Base-by-base conservation (phyloP, 768 basidiomycete genomes). In the Boletales sp. region DNA sequence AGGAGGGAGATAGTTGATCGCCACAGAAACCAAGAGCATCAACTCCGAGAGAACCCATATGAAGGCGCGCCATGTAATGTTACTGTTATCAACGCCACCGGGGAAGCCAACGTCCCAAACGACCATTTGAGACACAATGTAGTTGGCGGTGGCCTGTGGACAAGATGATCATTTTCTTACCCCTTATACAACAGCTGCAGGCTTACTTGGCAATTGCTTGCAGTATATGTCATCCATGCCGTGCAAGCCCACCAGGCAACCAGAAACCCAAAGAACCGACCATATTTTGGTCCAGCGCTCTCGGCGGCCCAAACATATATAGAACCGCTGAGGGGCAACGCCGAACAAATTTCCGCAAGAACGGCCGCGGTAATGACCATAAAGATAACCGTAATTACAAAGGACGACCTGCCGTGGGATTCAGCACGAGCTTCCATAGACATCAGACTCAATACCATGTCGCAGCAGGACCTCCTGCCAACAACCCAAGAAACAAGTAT, bases 261-360 rank as follows among this genome's bases (percentile, higher is more conserved):
- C 49, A 91, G 67, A 70, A 94, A 92, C 1, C 90, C 92, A 56
- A 91, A 81, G 68, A 94, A 87, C 33, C 93, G 78, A 3, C 84
- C 90, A 59, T 90, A 84, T 57, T 89, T 90, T 6, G 84, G 84
- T 2, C 93, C 93, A 5, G 90, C 93, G 60, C 90, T 91, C 63
- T 92, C 92, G 15, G 91, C 92, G 0, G 91, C 89, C 93, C 93
- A 95, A 43, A 93, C 84, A 67, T 94, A 95, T 65, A 96, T 94
- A 8, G 91, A 94, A 3, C 93, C 93, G 49, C 87, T 90, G 44
- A 93, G 67, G 5, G 89, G 87, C 28, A 94, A 74, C 6, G 91
- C 88, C 36, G 92, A 94, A 67, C 92, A 94, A 46, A 94, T 84
- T 64, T 95, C 93, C 17, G 93, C 91, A 34, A 95, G 75, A 37